Evolutionary conservation across 78 protist species (phyloP).

Genomic region (Pelomyxa schiedti): DNA sequence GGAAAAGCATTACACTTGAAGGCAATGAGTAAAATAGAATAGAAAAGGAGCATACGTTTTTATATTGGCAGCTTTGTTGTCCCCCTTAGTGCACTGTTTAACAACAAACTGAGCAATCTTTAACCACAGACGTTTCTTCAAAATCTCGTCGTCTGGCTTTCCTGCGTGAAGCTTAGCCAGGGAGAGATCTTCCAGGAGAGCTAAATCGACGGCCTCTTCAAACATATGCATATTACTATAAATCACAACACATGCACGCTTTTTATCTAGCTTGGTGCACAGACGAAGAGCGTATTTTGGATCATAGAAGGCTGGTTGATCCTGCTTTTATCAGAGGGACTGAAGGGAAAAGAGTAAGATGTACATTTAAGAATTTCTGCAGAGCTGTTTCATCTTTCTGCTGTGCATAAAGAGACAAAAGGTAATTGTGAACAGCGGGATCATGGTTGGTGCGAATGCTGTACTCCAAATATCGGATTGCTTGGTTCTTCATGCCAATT

Average conservation of each 20-base stretch:
- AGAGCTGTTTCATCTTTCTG: constrained; percentile 57
- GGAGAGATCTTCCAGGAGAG: constrained; percentile 60
- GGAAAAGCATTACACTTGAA: constrained; percentile 76
- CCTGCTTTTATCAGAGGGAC: background rate
- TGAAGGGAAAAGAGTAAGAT: background rate
- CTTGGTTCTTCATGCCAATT: constrained; percentile 65
- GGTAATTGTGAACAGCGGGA: constrained; percentile 69
- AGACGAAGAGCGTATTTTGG: constrained; percentile 77
- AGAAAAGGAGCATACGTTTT: too few species aligned
- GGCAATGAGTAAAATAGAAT: too few species aligned
- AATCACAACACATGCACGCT: constrained; percentile 67
- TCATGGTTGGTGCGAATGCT: constrained; percentile 33
- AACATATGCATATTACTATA: constrained; percentile 75
- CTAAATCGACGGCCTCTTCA: constrained; percentile 85
- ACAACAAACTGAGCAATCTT: constrained; percentile 73
- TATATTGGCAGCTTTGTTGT: constrained; percentile 67
- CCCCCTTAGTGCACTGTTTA: constrained; percentile 41
- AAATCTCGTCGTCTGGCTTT: constrained; percentile 58
- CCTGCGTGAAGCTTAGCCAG: constrained; percentile 69
- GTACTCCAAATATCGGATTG: constrained; percentile 71
- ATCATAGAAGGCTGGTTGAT: constrained; percentile 37
- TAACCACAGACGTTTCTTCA: constrained; percentile 77
- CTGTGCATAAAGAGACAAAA: constrained; percentile 70
- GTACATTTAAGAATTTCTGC: constrained; percentile 12
- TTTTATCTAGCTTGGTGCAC: constrained; percentile 59